Conservation (phyloP, 129 eudicot species). For the Pulicaria dysenterica region DNA sequence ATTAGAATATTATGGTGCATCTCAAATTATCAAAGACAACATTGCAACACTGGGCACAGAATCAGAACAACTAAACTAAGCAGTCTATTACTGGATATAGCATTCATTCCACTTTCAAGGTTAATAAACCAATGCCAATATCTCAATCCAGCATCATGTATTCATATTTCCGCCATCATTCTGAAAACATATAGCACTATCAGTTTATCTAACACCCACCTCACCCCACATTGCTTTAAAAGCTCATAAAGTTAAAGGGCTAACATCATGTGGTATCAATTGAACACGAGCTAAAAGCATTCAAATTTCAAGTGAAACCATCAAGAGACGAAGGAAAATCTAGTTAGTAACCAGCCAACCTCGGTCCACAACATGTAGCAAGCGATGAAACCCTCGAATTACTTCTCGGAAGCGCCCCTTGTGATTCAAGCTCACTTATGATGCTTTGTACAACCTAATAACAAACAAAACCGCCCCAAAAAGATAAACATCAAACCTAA, state of each 20-base stretch:
- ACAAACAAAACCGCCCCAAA: constrained; percentile 20
- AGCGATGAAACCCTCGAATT: constrained; percentile 98
- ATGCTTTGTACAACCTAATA: constrained; percentile 86
- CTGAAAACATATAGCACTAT: no score
- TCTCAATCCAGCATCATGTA: constrained; percentile 1
- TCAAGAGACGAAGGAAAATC: not conserved
- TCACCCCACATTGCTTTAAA: not conserved
- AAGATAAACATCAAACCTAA: constrained; percentile 20
- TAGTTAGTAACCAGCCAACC: constrained; percentile 49
- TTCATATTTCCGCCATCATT: no score
- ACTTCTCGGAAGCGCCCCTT: constrained; percentile 97
- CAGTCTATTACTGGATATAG: constrained; percentile 1
- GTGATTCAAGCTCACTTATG: constrained; percentile 93
- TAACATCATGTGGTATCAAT: not conserved
- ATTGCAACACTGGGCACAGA: not conserved
- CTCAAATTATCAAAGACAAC: not conserved
- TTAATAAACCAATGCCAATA: not conserved
- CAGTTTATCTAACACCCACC: no score
- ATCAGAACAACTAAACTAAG: constrained; percentile 16
- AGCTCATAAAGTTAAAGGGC: not conserved
- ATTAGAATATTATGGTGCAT: not conserved
- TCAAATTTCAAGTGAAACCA: constrained; percentile 1
- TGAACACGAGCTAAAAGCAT: not conserved
- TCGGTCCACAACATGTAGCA: constrained; percentile 98
- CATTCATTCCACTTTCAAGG: constrained; percentile 6